A percentile compares a stretch with the other conserved stretches of the same genome.
phyloP scores from a whole-genome alignment of 2,329 filamentous ascomycete genomes.

The Elsinoe ampelina region DNA sequence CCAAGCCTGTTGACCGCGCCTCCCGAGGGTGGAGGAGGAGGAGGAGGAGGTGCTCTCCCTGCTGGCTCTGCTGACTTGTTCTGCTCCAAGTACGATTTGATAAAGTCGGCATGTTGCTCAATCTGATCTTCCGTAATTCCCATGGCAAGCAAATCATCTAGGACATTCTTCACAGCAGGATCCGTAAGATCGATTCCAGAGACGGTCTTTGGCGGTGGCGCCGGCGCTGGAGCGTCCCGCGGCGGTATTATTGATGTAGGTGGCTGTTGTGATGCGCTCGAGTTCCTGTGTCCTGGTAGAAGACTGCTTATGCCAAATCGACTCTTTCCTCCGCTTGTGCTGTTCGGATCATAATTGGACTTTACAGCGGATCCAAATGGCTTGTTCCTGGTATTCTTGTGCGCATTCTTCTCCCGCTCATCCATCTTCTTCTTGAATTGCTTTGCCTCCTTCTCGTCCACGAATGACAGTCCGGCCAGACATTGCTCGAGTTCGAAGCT shows the following conservation, averaged over 20 bases:
- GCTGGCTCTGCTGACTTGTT: conserved; percentile 46
- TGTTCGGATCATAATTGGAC: conserved; percentile 26
- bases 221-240: conserved; percentile 21
- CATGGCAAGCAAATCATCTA: conserved; percentile 54
- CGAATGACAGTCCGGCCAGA: conserved; percentile 80
- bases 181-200: conserved; percentile 52
- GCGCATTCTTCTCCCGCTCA: conserved; percentile 89
- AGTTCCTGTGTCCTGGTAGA: conserved; percentile 41
- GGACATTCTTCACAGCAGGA: conserved; percentile 51
- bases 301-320: conserved; percentile 44
- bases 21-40: conserved; percentile 54
- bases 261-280: conserved; percentile 32
- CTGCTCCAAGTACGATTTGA: conserved; percentile 57
- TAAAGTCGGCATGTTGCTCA: conserved; percentile 57
- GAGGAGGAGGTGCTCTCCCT: conserved; percentile 50
- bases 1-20: conserved; percentile 33
- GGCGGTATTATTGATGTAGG: conserved; percentile 44
- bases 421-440: conserved; percentile 97
- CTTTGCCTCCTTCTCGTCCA: conserved; percentile 94
- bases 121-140: conserved; percentile 62
- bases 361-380: conserved; percentile 51
- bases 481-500: conserved; percentile 94
- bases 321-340: conserved; percentile 25
- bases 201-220: conserved; percentile 20
- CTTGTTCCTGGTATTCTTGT: conserved; percentile 71